Conservation (phyloP, 768 basidiomycete genomes). For the Rhizopogon roseolus region DNA sequence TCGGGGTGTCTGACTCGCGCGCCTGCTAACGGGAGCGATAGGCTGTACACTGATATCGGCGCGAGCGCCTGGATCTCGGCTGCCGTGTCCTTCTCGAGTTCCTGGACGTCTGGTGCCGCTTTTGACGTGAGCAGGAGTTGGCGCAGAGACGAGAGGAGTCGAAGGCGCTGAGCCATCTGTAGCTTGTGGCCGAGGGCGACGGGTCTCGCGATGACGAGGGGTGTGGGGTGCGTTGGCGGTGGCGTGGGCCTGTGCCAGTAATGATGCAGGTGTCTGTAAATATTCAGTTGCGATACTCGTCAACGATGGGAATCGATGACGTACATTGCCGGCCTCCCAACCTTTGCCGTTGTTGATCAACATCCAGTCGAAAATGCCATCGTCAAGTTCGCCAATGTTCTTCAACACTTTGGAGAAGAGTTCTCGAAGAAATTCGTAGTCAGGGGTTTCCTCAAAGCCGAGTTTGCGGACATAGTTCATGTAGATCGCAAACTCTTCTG, state of each 20-base stretch:
- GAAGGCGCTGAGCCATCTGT: conserved; percentile 51
- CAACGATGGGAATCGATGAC: conserved; percentile 25
- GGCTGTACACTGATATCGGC: conserved; percentile 58
- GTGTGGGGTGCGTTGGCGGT: conserved; percentile 52
- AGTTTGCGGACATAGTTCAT: conserved; percentile 99
- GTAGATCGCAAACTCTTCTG: conserved; percentile 98
- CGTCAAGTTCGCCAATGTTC: conserved; percentile 82
- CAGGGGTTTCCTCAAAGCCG: conserved; percentile 95
- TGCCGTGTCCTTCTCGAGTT: conserved; percentile 40
- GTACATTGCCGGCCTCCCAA: conserved; percentile 85
- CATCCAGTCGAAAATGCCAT: conserved; percentile 97
- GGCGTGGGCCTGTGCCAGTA: conserved; percentile 48
- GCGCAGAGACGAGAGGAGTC: conserved; percentile 59
- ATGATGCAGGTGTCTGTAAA: conserved; percentile 37
- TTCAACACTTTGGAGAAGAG: conserved; percentile 90
- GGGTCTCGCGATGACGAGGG: conserved; percentile 50
- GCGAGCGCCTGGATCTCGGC: conserved; percentile 43
- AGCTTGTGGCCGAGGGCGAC: conserved; percentile 50
- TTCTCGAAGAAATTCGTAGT: conserved; percentile 97
- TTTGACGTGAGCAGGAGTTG: conserved; percentile 65
- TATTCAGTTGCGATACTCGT: conserved; percentile 2
- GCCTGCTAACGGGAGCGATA: conserved; percentile 59
- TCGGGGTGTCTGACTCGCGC: conserved; percentile 61
- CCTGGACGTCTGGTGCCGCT: conserved; percentile 42
- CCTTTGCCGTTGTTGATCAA: conserved; percentile 89